Evolutionary conservation across 2,329 filamentous ascomycete species (phyloP).

Genomic region (Talaromyces sp.): DNA sequence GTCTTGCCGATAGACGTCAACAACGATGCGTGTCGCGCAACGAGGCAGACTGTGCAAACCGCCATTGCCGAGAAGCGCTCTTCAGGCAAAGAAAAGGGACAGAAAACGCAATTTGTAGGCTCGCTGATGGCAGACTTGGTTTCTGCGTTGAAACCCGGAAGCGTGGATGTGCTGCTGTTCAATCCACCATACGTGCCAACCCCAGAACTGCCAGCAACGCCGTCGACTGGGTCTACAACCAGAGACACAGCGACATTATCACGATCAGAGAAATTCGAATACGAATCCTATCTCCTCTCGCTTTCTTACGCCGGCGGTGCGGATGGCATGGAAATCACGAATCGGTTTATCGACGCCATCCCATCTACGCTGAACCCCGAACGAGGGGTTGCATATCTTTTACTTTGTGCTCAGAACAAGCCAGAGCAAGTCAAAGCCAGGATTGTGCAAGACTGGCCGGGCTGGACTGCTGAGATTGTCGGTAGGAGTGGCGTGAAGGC

Average conservation of each 20-base stretch:
- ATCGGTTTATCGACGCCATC: slow-evolving; percentile 67
- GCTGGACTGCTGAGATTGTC: slow-evolving; percentile 73
- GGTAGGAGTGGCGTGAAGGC: slow-evolving; percentile 78
- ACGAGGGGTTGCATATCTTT: slow-evolving; percentile 77
- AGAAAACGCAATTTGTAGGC: slow-evolving; percentile 55
- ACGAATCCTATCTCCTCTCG: slow-evolving; percentile 76
- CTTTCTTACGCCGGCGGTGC: slow-evolving; percentile 83
- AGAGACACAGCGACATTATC: slow-evolving; percentile 23
- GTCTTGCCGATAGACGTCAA: slow-evolving; percentile 82
- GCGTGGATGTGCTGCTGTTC: slow-evolving; percentile 83
- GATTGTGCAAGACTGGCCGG: slow-evolving; percentile 54
- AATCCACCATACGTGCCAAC: slow-evolving; percentile 97
- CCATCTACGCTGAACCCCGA: slow-evolving; percentile 56
- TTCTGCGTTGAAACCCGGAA: slow-evolving; percentile 51
- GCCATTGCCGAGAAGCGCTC: slow-evolving; percentile 39
- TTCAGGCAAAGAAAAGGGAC: not conserved
- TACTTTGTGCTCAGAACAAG: slow-evolving; percentile 87
- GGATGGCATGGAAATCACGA: slow-evolving; percentile 92
- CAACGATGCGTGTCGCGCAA: slow-evolving; percentile 72
- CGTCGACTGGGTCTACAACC: slow-evolving; percentile 21
- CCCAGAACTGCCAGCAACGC: slow-evolving; percentile 59
- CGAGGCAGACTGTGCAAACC: slow-evolving; percentile 59
- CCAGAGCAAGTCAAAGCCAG: slow-evolving; percentile 66
- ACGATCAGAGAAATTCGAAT: slow-evolving; percentile 55
- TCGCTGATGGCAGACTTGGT: slow-evolving; percentile 67